Evolutionary conservation across 106 monocot species (phyloP).

Genomic region (Cymbidium sinense): DNA sequence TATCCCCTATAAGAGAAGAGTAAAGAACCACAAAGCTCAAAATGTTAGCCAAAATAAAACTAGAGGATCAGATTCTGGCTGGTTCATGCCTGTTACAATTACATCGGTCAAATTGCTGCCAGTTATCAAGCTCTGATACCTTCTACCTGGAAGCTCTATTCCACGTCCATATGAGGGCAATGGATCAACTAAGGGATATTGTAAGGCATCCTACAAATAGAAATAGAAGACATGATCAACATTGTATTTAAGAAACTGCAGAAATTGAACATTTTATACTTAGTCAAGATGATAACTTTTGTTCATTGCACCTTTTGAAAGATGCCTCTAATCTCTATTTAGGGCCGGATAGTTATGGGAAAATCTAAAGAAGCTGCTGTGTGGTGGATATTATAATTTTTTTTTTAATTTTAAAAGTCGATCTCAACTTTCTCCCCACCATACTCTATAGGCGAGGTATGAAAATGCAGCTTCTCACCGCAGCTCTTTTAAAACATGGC

Average conservation of each 20-base stretch:
- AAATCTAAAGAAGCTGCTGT: too few species aligned
- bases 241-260: not conserved
- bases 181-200: constrained; percentile 55
- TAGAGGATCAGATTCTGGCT: not conserved
- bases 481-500: too few species aligned
- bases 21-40: not conserved
- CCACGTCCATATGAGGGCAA: constrained; percentile 82
- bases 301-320: too few species aligned
- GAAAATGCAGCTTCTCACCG: too few species aligned
- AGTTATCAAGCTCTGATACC: constrained; percentile 73
- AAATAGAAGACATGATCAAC: not conserved
- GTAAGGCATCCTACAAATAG: constrained; percentile 42
- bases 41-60: not conserved
- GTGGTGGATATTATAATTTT: too few species aligned
- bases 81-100: constrained; percentile 60
- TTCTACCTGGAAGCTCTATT: constrained; percentile 43
- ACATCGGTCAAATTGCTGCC: constrained; percentile 70
- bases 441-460: too few species aligned
- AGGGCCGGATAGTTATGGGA: too few species aligned
- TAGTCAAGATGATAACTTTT: too few species aligned
- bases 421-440: too few species aligned
- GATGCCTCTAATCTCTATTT: too few species aligned
- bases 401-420: too few species aligned
- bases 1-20: constrained; percentile 36
- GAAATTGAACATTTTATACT: not conserved